Conservation (phyloP, 495 filamentous ascomycete genomes). For the Penicillium alfredii region DNA sequence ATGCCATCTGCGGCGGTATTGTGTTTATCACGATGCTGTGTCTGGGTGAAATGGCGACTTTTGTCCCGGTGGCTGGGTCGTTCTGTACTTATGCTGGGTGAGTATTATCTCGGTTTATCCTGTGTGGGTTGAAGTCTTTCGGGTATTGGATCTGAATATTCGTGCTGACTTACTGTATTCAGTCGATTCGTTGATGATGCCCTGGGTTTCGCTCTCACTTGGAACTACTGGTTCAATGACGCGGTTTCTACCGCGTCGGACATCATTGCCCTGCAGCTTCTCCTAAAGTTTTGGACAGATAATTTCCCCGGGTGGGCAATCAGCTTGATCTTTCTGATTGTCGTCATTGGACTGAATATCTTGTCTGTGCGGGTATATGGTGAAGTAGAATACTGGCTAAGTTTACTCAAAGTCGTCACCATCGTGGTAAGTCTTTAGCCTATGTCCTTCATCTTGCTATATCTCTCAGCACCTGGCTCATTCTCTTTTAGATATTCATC, state of each 20-base stretch:
- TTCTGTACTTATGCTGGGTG: constrained; percentile 50
- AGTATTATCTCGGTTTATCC: constrained; percentile 7
- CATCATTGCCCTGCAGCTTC: constrained; percentile 48
- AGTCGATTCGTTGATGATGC: constrained; percentile 56
- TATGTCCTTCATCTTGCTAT: neutral
- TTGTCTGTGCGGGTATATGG: constrained; percentile 49
- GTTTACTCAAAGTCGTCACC: constrained; percentile 50
- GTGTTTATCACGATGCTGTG: constrained; percentile 47
- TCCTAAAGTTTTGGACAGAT: constrained; percentile 49
- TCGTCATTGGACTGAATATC: constrained; percentile 45
- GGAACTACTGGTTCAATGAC: constrained; percentile 59
- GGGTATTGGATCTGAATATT: no score
- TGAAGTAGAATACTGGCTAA: constrained; percentile 53
- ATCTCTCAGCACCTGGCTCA: neutral
- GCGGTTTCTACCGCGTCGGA: constrained; percentile 51
- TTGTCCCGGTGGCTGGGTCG: constrained; percentile 44
- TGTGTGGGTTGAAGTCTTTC: neutral
- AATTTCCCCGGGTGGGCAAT: constrained; percentile 47
- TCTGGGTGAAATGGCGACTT: constrained; percentile 47
- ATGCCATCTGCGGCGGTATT: constrained; percentile 42
- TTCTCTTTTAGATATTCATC: constrained; percentile 41
- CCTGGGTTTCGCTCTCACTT: constrained; percentile 45
- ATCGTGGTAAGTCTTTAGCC: constrained; percentile 39
- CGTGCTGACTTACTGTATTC: constrained; percentile 3
- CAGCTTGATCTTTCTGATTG: constrained; percentile 47